Evolutionary conservation across 2,329 filamentous ascomycete genomes (phyloP).

Genomic region (Zarea fungicola): DNA sequence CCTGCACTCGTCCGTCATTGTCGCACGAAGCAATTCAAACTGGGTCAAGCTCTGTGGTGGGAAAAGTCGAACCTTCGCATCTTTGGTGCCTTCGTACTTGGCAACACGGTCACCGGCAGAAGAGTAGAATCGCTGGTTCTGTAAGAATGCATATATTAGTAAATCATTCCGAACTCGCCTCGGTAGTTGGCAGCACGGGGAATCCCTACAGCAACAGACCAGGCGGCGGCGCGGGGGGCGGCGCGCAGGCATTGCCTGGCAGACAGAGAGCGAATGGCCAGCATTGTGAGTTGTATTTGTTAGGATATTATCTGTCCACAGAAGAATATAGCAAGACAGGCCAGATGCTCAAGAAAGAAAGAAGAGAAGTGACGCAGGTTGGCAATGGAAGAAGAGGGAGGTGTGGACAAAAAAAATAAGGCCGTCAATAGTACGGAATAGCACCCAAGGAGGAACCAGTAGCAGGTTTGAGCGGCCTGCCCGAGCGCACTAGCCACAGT

Average conservation of each 20-base stretch:
- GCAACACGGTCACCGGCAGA: slow-evolving; percentile 68
- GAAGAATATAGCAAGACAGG: slow-evolving; percentile 19
- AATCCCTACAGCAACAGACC: slow-evolving; percentile 31
- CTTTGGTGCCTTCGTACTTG: slow-evolving; percentile 89
- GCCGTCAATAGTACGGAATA: slow-evolving; percentile 15
- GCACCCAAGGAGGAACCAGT: neutral
- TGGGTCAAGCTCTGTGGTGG: neutral
- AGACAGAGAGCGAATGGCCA: slow-evolving; percentile 74
- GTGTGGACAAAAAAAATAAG: slow-evolving; percentile 17
- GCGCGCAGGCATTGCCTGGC: slow-evolving; percentile 73
- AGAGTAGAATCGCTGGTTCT: slow-evolving; percentile 60
- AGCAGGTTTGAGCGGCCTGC: slow-evolving; percentile 9
- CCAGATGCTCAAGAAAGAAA: slow-evolving; percentile 19
- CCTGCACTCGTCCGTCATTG: neutral
- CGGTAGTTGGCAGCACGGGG: slow-evolving; percentile 10
- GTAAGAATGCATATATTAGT: slow-evolving; percentile 15
- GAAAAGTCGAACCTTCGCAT: slow-evolving; percentile 65
- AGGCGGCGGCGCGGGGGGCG: slow-evolving; percentile 49
- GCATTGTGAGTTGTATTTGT: slow-evolving; percentile 55
- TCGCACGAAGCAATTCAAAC: neutral
- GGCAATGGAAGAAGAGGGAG: slow-evolving; percentile 15
- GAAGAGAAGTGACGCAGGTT: slow-evolving; percentile 18
- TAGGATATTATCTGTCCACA: slow-evolving; percentile 8
- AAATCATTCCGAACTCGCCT: neutral
- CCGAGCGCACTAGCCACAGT: slow-evolving; percentile 12